These are phyloP conservation scores for Albophoma yamanashiensis DNA, from an alignment of 2,329 filamentous ascomycete genomes.

Conservation along the genomic window DNA sequence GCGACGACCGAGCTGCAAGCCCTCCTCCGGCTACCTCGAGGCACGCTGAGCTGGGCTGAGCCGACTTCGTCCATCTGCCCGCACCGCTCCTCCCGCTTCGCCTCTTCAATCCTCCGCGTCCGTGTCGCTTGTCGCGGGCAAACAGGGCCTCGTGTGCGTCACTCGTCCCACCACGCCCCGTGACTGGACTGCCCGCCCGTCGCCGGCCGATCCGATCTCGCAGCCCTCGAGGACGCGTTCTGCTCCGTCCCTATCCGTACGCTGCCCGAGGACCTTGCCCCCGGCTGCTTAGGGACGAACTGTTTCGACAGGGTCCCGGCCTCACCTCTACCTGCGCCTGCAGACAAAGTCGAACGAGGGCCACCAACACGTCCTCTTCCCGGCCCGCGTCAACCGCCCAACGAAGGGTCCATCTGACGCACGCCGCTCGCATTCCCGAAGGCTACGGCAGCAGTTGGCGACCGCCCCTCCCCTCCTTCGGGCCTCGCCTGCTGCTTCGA, in stretches of 20 bases:
- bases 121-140: not conserved
- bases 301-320: not conserved
- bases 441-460: not conserved
- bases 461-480: not conserved
- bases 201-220: not conserved
- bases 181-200: not conserved
- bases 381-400: not conserved
- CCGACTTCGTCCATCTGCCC: not conserved
- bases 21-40: not conserved
- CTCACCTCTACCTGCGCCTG: not conserved
- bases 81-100: not conserved
- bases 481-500: not conserved
- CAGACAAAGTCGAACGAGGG: slow-evolving; percentile 1
- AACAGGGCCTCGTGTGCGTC: not conserved
- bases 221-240: not conserved
- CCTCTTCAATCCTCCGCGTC: not conserved
- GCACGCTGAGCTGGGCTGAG: not conserved
- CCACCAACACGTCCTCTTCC: not conserved
- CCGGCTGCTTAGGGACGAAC: not conserved
- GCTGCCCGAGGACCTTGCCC: not conserved
- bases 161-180: not conserved
- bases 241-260: not conserved
- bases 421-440: not conserved
- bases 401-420: not conserved
- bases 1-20: not conserved